Evolutionary conservation across 139 green algal species (phyloP).

Genomic region (Raphidocelis subcapitata): DNA sequence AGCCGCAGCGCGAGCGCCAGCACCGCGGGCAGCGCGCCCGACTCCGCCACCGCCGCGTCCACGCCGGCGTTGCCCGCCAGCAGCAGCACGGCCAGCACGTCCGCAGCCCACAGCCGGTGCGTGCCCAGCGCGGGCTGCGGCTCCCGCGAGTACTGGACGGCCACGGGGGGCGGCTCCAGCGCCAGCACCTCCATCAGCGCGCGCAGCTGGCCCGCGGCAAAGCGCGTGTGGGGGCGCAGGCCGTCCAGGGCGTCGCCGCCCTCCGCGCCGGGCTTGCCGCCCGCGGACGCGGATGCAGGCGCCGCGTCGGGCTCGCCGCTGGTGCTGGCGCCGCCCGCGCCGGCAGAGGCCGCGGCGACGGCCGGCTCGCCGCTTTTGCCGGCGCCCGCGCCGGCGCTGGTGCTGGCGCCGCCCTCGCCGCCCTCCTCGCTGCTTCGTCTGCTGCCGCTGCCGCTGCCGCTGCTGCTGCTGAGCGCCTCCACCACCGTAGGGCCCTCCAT

Average conservation of each 20-base stretch:
- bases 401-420: too few relatives aligned
- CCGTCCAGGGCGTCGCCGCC: not conserved
- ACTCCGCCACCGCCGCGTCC: slow-evolving; percentile 3
- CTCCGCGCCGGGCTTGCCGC: not conserved
- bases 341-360: too few relatives aligned
- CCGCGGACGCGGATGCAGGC: not conserved
- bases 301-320: not conserved
- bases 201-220: not conserved
- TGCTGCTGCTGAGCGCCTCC: not conserved
- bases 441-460: not conserved
- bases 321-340: not conserved
- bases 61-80: slow-evolving; percentile 15
- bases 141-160: not conserved
- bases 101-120: slow-evolving; percentile 22
- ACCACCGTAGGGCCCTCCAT: slow-evolving; percentile 9
- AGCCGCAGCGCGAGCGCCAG: slow-evolving; percentile 9
- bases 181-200: slow-evolving; percentile 18
- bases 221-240: slow-evolving; percentile 11
- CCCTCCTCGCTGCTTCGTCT: not conserved
- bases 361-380: too few relatives aligned
- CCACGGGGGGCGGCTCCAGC: slow-evolving; percentile 8
- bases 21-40: slow-evolving; percentile 7
- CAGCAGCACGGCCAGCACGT: slow-evolving; percentile 24
- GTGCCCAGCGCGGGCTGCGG: slow-evolving; percentile 22
- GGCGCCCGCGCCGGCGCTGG: too few relatives aligned